phyloP scores from a whole-genome alignment of 2,329 filamentous ascomycete genomes.

The Talaromyces sp. region DNA sequence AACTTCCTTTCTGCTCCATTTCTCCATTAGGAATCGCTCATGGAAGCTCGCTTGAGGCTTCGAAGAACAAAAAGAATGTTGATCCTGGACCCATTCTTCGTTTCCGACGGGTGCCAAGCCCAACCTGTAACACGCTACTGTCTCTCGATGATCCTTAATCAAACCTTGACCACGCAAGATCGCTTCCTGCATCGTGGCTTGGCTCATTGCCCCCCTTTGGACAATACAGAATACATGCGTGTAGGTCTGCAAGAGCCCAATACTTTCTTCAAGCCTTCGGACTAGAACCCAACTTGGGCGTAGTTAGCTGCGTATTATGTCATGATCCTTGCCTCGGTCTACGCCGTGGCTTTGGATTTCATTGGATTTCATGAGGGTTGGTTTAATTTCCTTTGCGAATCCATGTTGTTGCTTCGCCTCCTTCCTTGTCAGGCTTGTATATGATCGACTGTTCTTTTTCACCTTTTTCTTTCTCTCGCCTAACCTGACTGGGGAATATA shows the following conservation, averaged over 20 bases:
- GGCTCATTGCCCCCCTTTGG: neutral
- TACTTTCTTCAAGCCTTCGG: conserved; percentile 13
- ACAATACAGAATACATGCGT: neutral
- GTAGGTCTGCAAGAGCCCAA: neutral
- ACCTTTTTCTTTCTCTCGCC: neutral
- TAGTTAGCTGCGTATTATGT: conserved; percentile 13
- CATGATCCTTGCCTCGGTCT: conserved; percentile 6
- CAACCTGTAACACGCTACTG: conserved; percentile 34
- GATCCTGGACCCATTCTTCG: conserved; percentile 21
- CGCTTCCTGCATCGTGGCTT: conserved; percentile 16
- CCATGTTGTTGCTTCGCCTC: conserved; percentile 4
- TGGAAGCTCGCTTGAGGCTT: conserved; percentile 24
- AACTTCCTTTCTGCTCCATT: conserved; percentile 14
- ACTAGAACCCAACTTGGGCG: conserved; percentile 17
- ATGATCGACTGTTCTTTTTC: neutral
- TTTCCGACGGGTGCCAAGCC: conserved; percentile 31
- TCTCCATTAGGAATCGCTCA: conserved; percentile 8
- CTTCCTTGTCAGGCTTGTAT: neutral
- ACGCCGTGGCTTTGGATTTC: conserved; percentile 5
- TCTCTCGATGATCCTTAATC: conserved; percentile 41
- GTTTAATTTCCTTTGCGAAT: neutral
- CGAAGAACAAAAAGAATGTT: conserved; percentile 22
- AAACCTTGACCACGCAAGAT: conserved; percentile 36
- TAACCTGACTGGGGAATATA: neutral
- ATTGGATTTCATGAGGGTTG: neutral